A percentile compares a stretch with the other conserved stretches of the same genome.
These are phyloP conservation scores for Colletotrichum australisinense DNA, from an alignment of 2,329 filamentous ascomycete genomes.

Conservation along the genomic window DNA sequence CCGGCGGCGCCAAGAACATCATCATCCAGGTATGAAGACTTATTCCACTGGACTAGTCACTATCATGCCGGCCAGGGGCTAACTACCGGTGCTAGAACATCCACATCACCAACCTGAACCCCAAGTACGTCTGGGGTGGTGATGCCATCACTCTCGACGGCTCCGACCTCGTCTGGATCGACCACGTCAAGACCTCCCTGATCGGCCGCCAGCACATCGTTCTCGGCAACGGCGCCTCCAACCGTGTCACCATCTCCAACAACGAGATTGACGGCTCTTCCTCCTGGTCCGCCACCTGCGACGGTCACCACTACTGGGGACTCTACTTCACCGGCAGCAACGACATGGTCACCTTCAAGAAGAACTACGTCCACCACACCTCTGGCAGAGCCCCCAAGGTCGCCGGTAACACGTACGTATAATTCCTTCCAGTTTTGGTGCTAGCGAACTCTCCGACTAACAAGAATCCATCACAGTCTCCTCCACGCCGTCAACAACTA, in stretches of 20 bases:
- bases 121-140: conserved; percentile 69
- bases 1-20: conserved; percentile 60
- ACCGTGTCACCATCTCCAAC: conserved; percentile 71
- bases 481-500: conserved; percentile 73
- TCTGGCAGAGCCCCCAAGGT: conserved; percentile 69
- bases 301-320: conserved; percentile 70
- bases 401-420: conserved; percentile 57
- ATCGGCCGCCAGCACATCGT: conserved; percentile 72
- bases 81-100: conserved; percentile 41
- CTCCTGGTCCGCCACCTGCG: conserved; percentile 66
- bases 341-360: conserved; percentile 68
- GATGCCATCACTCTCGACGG: conserved; percentile 66
- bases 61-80: background rate
- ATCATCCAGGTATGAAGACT: conserved; percentile 59
- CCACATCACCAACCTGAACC: conserved; percentile 66
- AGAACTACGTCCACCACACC: conserved; percentile 70
- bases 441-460: background rate
- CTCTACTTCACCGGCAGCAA: conserved; percentile 67
- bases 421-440: background rate
- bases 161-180: conserved; percentile 60
- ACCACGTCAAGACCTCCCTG: conserved; percentile 66
- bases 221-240: conserved; percentile 62
- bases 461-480: conserved; percentile 37
- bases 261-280: conserved; percentile 66
- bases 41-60: background rate